Evolutionary conservation across 495 filamentous ascomycete species (phyloP), one percentile per base, ranked within the genome.

Genomic region (Penicillium macrosclerotiorum): DNA sequence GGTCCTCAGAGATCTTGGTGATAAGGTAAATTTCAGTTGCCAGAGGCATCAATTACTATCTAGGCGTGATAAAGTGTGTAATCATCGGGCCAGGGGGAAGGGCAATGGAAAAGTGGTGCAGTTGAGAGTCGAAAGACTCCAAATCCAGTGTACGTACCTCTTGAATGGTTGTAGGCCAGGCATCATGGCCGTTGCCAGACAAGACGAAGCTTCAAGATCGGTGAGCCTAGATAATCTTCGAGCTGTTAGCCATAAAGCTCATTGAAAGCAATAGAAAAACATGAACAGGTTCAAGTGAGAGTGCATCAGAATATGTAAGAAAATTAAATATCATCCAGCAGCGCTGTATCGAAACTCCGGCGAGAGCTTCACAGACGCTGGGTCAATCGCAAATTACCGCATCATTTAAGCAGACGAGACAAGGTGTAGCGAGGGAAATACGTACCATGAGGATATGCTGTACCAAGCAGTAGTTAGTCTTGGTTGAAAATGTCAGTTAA

Each of bases 301-400:
- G 22, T 46, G 37, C 52, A 61, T 95, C 89, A 95, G 89, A 86
- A 93, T 92, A 92, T 93, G 88, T 94, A 93, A 95, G 89, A 90
- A 86, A 89, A 89, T 80, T 78, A 74, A 85, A 81, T 93, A 85
- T 95, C 90, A 93, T 75, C 55, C 78, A 62, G 54, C 74, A 74
- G 69, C 52, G 62, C 78, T 83, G 83, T 86, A 84, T 82, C 71
- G 80, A 86, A 74, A 75, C 84, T 78, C 88, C 79, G 88, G 90
- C 89, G 83, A 84, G 86, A 79, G 85, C 68, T 72, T 87, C 89
- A 85, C 83, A 83, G 78, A 69, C 67, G 64, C 70, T 63, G 70
- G 71, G 83, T 95, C 89, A 90, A 90, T 90, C 90, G 90, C 90
- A 95, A 95, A 95, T 95, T 95, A 93, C 87, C 67, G 79, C 89